phyloP scores from a whole-genome alignment of 106 monocot species.

The Posidonia australis region DNA sequence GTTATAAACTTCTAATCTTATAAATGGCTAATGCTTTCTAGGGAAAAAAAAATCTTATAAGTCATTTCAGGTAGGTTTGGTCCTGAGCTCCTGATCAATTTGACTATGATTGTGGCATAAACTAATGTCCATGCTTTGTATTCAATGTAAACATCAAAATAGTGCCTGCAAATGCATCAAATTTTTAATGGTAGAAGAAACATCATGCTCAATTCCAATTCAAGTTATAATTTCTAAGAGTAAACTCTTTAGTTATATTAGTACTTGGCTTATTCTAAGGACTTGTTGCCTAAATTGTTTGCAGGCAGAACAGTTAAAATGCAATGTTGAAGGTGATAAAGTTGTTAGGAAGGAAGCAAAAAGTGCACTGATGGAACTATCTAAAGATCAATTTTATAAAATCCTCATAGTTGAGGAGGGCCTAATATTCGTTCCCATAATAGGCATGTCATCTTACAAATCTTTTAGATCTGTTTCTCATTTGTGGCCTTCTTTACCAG shows the following conservation, averaged over 20 bases:
- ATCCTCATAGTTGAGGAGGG: slow-evolving; percentile 70
- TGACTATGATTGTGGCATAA: too few relatives aligned
- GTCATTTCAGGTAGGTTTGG: too few relatives aligned
- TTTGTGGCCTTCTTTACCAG: slow-evolving; percentile 88
- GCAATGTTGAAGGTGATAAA: slow-evolving; percentile 31
- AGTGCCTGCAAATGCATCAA: too few relatives aligned
- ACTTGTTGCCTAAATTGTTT: background rate
- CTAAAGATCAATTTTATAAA: slow-evolving; percentile 61
- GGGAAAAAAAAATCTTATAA: too few relatives aligned
- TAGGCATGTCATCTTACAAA: slow-evolving; percentile 61
- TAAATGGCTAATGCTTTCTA: too few relatives aligned
- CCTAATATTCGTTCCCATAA: slow-evolving; percentile 54
- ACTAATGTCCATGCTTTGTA: too few relatives aligned
- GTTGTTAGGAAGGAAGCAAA: slow-evolving; percentile 64
- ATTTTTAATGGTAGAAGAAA: too few relatives aligned
- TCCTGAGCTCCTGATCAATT: too few relatives aligned
- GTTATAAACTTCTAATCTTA: too few relatives aligned
- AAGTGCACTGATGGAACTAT: slow-evolving; percentile 55
- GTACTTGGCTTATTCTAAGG: background rate
- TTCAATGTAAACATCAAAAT: too few relatives aligned
- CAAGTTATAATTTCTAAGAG: too few relatives aligned
- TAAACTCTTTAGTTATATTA: background rate
- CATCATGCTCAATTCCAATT: too few relatives aligned
- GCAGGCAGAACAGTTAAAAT: slow-evolving; percentile 55
- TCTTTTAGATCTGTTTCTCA: slow-evolving; percentile 44